These are phyloP conservation scores for Stagonosporopsis tanaceti DNA, from an alignment of 2,329 filamentous ascomycete genomes.

Conservation along the genomic window DNA sequence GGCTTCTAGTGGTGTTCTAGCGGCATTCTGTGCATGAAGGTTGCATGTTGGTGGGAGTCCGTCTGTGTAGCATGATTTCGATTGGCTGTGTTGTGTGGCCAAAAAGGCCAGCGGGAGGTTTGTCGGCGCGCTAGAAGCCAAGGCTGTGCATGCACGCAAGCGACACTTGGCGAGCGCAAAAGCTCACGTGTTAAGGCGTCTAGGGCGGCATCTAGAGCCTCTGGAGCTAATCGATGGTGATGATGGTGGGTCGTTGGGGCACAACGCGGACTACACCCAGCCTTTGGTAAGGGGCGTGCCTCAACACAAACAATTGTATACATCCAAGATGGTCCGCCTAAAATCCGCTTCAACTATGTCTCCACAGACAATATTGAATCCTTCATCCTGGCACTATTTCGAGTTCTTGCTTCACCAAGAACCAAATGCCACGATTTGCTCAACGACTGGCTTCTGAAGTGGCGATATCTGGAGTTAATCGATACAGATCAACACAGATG, in stretches of 20 bases:
- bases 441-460: neutral
- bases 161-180: conserved; percentile 11
- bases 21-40: conserved; percentile 13
- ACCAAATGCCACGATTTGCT: neutral
- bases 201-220: conserved; percentile 21
- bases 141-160: conserved; percentile 8
- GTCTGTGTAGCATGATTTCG: neutral
- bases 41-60: conserved; percentile 9
- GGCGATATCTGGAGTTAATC: neutral
- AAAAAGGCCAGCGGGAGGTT: conserved; percentile 15
- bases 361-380: conserved; percentile 13
- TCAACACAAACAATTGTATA: conserved; percentile 15
- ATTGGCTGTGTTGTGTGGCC: conserved; percentile 11
- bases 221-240: conserved; percentile 10
- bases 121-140: conserved; percentile 19
- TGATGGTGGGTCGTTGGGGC: conserved; percentile 12
- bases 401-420: neutral
- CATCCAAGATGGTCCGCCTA: conserved; percentile 15
- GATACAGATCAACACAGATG: neutral
- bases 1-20: conserved; percentile 20
- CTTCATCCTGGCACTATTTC: neutral
- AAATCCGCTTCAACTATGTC: conserved; percentile 7
- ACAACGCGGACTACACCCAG: conserved; percentile 9
- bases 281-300: conserved; percentile 14
- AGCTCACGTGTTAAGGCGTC: conserved; percentile 18